A percentile compares a stretch with the other conserved stretches of the same genome.
phyloP scores from a whole-genome alignment of 495 filamentous ascomycete genomes.

The Penicillium soppii region DNA sequence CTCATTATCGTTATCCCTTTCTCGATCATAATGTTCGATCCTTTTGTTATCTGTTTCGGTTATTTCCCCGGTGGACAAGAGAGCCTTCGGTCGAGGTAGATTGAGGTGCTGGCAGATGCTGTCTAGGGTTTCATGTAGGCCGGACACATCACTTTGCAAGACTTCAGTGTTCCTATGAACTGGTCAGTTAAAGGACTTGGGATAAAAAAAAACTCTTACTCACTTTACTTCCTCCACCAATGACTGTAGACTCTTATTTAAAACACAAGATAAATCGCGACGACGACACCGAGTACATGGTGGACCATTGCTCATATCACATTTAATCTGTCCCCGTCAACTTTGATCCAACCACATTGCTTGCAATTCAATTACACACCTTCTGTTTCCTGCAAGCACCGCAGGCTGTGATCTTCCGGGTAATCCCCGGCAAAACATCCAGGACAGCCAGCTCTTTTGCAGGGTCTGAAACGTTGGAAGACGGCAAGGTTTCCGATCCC shows the following conservation, averaged over 20 bases:
- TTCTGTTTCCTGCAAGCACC: slow-evolving; percentile 47
- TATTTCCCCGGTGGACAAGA: slow-evolving; percentile 12
- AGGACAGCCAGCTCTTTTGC: slow-evolving; percentile 13
- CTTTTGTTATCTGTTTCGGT: slow-evolving; percentile 1
- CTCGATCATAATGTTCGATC: slow-evolving; percentile 14
- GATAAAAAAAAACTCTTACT: background rate
- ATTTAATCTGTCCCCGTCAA: slow-evolving; percentile 38
- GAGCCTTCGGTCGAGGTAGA: slow-evolving; percentile 14
- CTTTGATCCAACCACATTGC: slow-evolving; percentile 6
- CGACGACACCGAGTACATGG: slow-evolving; percentile 42
- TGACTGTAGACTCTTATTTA: slow-evolving; percentile 47
- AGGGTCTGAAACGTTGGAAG: slow-evolving; percentile 4
- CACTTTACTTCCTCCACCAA: slow-evolving; percentile 38
- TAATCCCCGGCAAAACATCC: slow-evolving; percentile 36
- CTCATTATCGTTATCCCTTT: slow-evolving; percentile 17
- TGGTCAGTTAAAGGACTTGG: background rate
- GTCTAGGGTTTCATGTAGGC: slow-evolving; percentile 10
- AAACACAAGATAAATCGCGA: slow-evolving; percentile 37
- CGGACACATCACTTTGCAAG: slow-evolving; percentile 16
- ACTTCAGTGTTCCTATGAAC: slow-evolving; percentile 20
- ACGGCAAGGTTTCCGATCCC: slow-evolving; percentile 17
- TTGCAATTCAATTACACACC: slow-evolving; percentile 13
- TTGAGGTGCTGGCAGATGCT: slow-evolving; percentile 16
- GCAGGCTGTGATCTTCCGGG: slow-evolving; percentile 46
- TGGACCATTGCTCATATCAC: slow-evolving; percentile 39